phyloP scores from a whole-genome alignment of 2,329 filamentous ascomycete genomes.

The Colletotrichum spaethianum region DNA sequence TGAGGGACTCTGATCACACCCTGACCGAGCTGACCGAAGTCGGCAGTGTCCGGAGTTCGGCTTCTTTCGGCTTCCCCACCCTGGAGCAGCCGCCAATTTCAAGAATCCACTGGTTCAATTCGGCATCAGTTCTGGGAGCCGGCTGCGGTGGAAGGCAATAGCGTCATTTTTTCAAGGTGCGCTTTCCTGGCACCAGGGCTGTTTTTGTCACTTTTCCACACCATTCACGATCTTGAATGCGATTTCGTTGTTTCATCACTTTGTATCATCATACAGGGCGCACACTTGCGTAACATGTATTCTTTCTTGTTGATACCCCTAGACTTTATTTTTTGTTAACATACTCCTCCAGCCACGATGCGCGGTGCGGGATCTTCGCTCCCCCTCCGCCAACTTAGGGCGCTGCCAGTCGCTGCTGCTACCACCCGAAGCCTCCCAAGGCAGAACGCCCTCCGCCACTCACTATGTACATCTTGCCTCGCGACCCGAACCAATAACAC shows the following conservation, averaged over 20 bases:
- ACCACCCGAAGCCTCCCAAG: constrained; percentile 21
- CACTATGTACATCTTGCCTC: constrained; percentile 23
- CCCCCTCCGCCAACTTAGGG: constrained; percentile 27
- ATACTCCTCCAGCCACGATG: constrained; percentile 24
- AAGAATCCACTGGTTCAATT: constrained; percentile 25
- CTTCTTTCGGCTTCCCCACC: constrained; percentile 12
- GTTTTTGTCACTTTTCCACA: constrained; percentile 21
- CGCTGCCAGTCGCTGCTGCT: constrained; percentile 11
- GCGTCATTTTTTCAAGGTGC: constrained; percentile 35
- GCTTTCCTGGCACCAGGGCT: constrained; percentile 7
- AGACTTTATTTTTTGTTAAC: constrained; percentile 21
- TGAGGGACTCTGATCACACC: neutral
- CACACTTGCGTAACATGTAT: constrained; percentile 34
- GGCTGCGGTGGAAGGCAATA: constrained; percentile 36
- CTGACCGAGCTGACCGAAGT: constrained; percentile 7
- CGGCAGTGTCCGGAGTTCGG: constrained; percentile 17
- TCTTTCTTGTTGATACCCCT: constrained; percentile 19
- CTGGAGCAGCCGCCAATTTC: neutral
- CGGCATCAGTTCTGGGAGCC: constrained; percentile 34
- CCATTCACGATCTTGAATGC: neutral
- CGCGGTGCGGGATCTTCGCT: constrained; percentile 27
- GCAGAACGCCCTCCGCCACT: constrained; percentile 11
- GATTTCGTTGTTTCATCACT: neutral
- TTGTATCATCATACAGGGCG: constrained; percentile 20
- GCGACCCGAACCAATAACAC: neutral